A percentile compares a stretch with the other conserved stretches of the same genome.
Evolutionary conservation across 1,284 basidiomycete genomes (phyloP).

Genomic region (Rhodotorula sp.): DNA sequence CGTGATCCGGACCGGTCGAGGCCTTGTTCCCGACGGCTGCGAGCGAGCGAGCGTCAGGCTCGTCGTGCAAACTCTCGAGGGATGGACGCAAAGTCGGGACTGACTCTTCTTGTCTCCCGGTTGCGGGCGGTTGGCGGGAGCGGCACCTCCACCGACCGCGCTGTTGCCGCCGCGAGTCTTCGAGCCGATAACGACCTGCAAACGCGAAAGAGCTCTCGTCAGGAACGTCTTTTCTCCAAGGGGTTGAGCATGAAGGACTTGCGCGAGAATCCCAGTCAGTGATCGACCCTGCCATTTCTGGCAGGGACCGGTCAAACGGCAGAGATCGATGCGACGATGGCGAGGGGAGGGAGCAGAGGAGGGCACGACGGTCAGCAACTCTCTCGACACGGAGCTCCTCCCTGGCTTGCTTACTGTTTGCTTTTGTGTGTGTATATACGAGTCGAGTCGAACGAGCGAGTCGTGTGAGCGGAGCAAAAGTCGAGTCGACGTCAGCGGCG

Average conservation of each 20-base stretch:
- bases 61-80: neutral
- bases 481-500: no score
- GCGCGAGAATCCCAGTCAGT: constrained; percentile 38
- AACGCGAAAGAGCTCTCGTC: no score
- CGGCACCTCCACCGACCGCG: constrained; percentile 43
- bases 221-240: no score
- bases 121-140: constrained; percentile 31
- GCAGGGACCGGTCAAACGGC: no score
- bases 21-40: constrained; percentile 38
- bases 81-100: neutral
- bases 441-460: neutral
- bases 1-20: constrained; percentile 70
- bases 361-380: constrained; percentile 1
- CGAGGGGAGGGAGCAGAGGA: neutral
- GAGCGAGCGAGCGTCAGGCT: neutral
- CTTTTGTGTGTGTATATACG: neutral
- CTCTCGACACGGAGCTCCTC: neutral
- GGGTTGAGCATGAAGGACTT: no score
- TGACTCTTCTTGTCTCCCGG: constrained; percentile 52
- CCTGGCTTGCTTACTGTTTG: neutral
- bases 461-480: neutral
- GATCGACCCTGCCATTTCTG: neutral
- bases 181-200: constrained; percentile 65
- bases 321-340: neutral
- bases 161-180: constrained; percentile 64